These are phyloP conservation scores for Bondarzewia mesenterica DNA, from an alignment of 1,284 basidiomycete species.

Conservation along the genomic window DNA sequence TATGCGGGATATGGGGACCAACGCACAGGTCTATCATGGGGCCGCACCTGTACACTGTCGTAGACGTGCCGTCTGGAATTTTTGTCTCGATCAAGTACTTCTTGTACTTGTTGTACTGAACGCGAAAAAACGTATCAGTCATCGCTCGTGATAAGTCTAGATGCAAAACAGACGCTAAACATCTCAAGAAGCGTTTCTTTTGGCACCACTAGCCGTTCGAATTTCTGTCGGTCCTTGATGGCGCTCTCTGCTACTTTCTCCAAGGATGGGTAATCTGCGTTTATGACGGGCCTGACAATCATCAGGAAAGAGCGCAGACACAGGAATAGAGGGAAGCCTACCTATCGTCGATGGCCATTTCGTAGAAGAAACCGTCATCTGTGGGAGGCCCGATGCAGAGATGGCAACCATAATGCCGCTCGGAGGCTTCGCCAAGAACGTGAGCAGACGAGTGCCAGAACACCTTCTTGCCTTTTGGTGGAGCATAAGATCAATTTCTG, in stretches of 20 bases:
- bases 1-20: conserved; percentile 97
- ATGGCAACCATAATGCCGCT: conserved; percentile 96
- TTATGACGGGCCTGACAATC: conserved; percentile 55
- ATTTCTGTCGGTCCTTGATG: conserved; percentile 96
- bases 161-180: conserved; percentile 71
- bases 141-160: background rate
- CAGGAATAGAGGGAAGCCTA: conserved; percentile 17
- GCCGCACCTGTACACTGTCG: conserved; percentile 98
- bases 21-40: conserved; percentile 98
- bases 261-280: conserved; percentile 80
- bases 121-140: conserved; percentile 9
- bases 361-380: conserved; percentile 99
- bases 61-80: conserved; percentile 93
- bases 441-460: conserved; percentile 99
- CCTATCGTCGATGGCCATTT: conserved; percentile 84
- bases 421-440: conserved; percentile 96
- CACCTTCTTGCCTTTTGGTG: conserved; percentile 77
- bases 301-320: background rate
- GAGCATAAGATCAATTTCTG: background rate
- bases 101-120: conserved; percentile 99
- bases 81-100: conserved; percentile 93
- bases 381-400: conserved; percentile 96
- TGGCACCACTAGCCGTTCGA: conserved; percentile 88
- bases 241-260: conserved; percentile 87
- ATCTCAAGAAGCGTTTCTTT: conserved; percentile 95